Evolutionary conservation across 345 rosid species (phyloP), one percentile per base, ranked within the genome.

Genomic region (Noccaea bulbosa): DNA sequence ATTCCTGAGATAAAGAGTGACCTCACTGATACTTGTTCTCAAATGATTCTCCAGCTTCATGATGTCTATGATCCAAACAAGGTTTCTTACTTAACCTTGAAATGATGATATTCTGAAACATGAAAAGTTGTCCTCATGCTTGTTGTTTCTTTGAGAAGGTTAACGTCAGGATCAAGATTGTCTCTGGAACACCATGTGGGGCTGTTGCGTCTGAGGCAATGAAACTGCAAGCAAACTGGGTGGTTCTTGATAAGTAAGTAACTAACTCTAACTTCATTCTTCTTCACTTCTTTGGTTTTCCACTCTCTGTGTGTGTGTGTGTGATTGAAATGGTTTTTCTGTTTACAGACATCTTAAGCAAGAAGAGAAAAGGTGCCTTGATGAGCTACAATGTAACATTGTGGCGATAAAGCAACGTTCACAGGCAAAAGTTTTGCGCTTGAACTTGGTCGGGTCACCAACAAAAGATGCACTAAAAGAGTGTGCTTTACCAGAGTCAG

Each of bases 31-130:
- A 80, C 90, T n/a, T 95, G 96, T 82, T 92, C 99, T 16, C 99
- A 92, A 76, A 88, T 95, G 99, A 88, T 95, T 69, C 92, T 95
- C 70, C 99, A 85, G 80, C 95, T 95, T 49, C 99, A 88, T 41
- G 96, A 90, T 83, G 94, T 95, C 69, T 95, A 90, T 73, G 98
- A 95, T 78, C 97, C 96, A 47, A 88, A 90, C 70, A 95, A 95
- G 85, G 99, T 85, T 59, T 3, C 27, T 32, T 5, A 5, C 47
- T 9, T 12, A 30, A 11, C 55, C 70, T 16, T 2, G 20, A 32
- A 20, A 22, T n/a, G 14, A 47, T 8, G 14, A 22, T 35, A 8
- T 12, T 6, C 20, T 59, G 10, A 74, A 66, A 38, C 30, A 46
- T 65, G 20, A 54, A 17, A 9, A 3, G 32, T 14, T 20, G 9